These are phyloP conservation scores for Tephrocybe sp. DNA, from an alignment of 768 basidiomycete species.

Conservation along the genomic window DNA sequence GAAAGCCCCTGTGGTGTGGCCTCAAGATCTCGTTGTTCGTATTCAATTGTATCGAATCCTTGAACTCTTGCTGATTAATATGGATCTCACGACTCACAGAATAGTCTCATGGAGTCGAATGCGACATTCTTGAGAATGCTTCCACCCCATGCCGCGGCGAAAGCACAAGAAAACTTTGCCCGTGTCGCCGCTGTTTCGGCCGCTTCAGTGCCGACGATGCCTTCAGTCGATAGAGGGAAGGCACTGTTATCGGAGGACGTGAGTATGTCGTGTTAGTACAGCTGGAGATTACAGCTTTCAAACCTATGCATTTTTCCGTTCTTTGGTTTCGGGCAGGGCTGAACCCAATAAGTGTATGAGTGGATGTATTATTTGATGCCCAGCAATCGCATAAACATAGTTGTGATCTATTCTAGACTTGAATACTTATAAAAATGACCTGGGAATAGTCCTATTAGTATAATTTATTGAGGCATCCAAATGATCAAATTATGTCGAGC, in stretches of 20 bases:
- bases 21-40: slow-evolving; percentile 33
- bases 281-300: no score
- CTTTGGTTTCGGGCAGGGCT: no score
- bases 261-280: no score
- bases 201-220: not conserved
- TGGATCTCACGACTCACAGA: slow-evolving; percentile 24
- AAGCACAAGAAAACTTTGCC: not conserved
- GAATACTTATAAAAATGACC: no score
- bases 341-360: no score
- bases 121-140: slow-evolving; percentile 10
- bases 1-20: slow-evolving; percentile 35
- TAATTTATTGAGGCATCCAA: no score
- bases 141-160: not conserved
- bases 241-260: no score
- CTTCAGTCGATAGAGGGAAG: not conserved
- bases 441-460: no score
- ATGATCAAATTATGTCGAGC: not conserved
- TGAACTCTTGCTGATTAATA: not conserved
- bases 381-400: no score
- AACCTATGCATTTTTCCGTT: no score
- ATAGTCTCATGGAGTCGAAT: slow-evolving; percentile 33
- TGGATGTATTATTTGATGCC: no score
- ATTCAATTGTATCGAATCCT: not conserved
- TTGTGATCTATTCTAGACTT: no score
- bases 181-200: not conserved